These are phyloP conservation scores for Diaporthe sp. DNA, from an alignment of 2,329 filamentous ascomycete species.

Conservation along the genomic window DNA sequence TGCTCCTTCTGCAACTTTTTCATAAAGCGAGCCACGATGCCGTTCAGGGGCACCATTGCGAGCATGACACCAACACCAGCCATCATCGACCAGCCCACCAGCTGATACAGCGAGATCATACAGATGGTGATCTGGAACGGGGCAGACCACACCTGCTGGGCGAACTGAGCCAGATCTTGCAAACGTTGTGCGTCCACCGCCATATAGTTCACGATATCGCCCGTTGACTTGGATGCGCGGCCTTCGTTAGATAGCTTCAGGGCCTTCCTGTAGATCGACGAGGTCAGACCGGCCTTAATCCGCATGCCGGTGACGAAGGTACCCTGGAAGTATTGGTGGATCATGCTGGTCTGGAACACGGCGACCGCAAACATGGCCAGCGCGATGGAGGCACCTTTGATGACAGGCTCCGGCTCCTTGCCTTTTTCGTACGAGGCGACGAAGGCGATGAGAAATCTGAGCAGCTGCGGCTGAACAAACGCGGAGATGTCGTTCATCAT, in stretches of 20 bases:
- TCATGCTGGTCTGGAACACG: constrained; percentile 85
- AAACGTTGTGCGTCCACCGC: constrained; percentile 96
- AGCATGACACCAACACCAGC: constrained; percentile 96
- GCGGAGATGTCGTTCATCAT: constrained; percentile 86
- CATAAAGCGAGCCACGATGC: constrained; percentile 91
- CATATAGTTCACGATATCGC: constrained; percentile 99
- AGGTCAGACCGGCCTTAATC: constrained; percentile 90
- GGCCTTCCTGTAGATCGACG: constrained; percentile 93
- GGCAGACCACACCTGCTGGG: constrained; percentile 95
- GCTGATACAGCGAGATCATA: constrained; percentile 94
- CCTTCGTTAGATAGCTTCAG: constrained; percentile 94
- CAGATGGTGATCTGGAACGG: constrained; percentile 97
- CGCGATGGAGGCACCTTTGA: constrained; percentile 88
- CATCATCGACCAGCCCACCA: constrained; percentile 96
- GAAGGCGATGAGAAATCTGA: constrained; percentile 86
- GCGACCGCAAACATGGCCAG: constrained; percentile 93
- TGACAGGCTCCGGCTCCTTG: constrained; percentile 77
- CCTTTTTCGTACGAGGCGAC: constrained; percentile 79
- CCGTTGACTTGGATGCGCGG: constrained; percentile 87
- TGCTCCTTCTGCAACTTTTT: constrained; percentile 94
- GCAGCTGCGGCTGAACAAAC: constrained; percentile 91
- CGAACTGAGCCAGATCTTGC: constrained; percentile 94
- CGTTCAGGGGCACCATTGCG: constrained; percentile 96
- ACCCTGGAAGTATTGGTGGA: constrained; percentile 98
- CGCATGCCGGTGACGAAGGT: constrained; percentile 97